Evolutionary conservation across 2,329 filamentous ascomycete species (phyloP), one percentile per base, ranked within the genome.

Genomic region (Pezicula carpinea): DNA sequence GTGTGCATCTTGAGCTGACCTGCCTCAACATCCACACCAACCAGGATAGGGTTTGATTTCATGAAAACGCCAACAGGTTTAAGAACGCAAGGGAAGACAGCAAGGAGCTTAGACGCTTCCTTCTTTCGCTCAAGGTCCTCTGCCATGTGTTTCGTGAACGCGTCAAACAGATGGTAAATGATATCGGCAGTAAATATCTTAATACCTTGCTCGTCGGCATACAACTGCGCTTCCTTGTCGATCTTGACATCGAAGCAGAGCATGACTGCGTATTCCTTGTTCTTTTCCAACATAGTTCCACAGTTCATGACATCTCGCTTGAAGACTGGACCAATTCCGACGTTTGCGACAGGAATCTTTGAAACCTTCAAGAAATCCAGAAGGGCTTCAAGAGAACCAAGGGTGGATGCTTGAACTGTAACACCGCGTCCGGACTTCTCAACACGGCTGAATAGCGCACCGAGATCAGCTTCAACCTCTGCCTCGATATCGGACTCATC

Each of bases 191-290:
- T 95, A 74, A 99, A 99, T 60, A 99, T 88, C 76, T 95, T 97
- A 72, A 99, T 88, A 43, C 90, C 90, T 53, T 95, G 83, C 48
- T 97, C 90, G 15, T 96, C 89, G 10, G 93, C 93, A 60, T 97
- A 95, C 8, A 80, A 77, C 56, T 86, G 83, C 1, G 93, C 93
- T 65, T 99, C 93, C 69, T 96, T 97, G 72, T 99, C 93, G 14
- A 99, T 89, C 74, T 96, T 97, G 71, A 99, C 93, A 67, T 99
- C 95, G 77, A 99, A 99, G 68, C 93, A 97, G 43, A 99, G 83
- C 93, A 99, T 99, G 65, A 97, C 89, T n/a, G 93, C 93, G 59
- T 85, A 95, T 65, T 99, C 91, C 56, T 89, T 89, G 14, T 85
- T 80, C 73, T 96, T 97, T 70, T 99, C 93, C 62, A 97, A 68